Evolutionary conservation across 495 filamentous ascomycete species (phyloP).

Genomic region (Rusavskia elegans): DNA sequence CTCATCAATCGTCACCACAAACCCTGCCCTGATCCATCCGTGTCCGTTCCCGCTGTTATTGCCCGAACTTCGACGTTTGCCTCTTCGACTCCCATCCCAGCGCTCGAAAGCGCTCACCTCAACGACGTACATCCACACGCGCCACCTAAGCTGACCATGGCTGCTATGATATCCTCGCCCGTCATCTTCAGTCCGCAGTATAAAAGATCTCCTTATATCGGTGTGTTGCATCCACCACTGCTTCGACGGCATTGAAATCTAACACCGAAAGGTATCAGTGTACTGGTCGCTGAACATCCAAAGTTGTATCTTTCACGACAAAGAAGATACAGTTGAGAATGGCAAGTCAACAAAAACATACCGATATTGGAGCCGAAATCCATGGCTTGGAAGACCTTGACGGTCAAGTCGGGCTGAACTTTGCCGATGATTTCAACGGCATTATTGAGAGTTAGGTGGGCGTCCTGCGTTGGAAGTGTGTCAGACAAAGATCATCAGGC

Average conservation of each 20-base stretch:
- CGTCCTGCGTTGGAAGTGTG: conserved; percentile 33
- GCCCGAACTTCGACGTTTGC: too few relatives aligned
- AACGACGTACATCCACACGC: too few relatives aligned
- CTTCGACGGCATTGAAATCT: conserved; percentile 71
- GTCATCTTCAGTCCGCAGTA: conserved; percentile 14
- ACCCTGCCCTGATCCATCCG: too few relatives aligned
- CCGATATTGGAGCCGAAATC: conserved; percentile 66
- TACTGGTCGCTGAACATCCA: too few relatives aligned
- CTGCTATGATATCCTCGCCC: too few relatives aligned
- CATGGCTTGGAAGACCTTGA: conserved; percentile 57
- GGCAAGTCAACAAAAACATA: conserved; percentile 21
- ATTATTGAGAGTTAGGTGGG: conserved; percentile 62
- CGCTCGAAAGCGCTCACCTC: too few relatives aligned
- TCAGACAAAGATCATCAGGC: conserved; percentile 1
- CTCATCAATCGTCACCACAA: too few relatives aligned
- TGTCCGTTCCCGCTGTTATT: too few relatives aligned
- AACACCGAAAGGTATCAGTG: neutral
- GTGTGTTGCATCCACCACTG: conserved; percentile 81
- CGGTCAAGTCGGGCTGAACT: conserved; percentile 61
- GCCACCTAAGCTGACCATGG: too few relatives aligned
- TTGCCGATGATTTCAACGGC: conserved; percentile 83
- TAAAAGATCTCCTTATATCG: conserved; percentile 69
- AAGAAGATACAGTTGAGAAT: neutral
- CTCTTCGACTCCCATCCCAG: too few relatives aligned
- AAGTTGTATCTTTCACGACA: neutral